phyloP scores from a whole-genome alignment of 1,284 basidiomycete species.

The Sanghuangporus baumii region DNA sequence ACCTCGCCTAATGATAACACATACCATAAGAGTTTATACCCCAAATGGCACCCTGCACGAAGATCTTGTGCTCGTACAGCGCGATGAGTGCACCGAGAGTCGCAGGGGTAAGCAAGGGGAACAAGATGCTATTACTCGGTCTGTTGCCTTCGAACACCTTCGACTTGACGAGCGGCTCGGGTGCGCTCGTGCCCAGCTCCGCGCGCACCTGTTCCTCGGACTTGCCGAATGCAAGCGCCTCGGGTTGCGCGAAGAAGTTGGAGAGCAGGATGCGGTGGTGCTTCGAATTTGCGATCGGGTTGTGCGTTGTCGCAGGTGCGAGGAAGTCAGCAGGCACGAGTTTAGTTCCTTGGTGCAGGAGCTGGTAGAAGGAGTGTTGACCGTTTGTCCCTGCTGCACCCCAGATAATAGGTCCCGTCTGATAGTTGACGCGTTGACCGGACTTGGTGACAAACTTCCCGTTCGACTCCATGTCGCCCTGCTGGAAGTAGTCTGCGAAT shows the following conservation, averaged over 20 bases:
- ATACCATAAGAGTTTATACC: constrained; percentile 95
- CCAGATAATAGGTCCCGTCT: constrained; percentile 99
- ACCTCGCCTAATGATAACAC: constrained; percentile 21
- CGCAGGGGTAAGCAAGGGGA: constrained; percentile 88
- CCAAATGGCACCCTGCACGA: constrained; percentile 96
- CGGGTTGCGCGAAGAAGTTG: constrained; percentile 98
- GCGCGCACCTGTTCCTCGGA: constrained; percentile 79
- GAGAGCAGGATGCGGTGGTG: constrained; percentile 97
- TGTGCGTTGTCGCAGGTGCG: constrained; percentile 90
- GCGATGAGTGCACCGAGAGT: constrained; percentile 85
- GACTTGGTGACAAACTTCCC: constrained; percentile 95
- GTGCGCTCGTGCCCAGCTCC: constrained; percentile 76
- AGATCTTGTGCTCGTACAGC: constrained; percentile 99
- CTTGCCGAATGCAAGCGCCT: constrained; percentile 97
- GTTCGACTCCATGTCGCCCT: constrained; percentile 99
- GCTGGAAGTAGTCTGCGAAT: constrained; percentile 99
- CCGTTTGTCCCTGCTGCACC: constrained; percentile 97
- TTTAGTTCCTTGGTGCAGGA: constrained; percentile 94
- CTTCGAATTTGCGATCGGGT: constrained; percentile 80
- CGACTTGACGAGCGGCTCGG: constrained; percentile 85
- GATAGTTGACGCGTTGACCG: constrained; percentile 88
- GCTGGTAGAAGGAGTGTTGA: constrained; percentile 99
- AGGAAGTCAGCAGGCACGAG: constrained; percentile 94
- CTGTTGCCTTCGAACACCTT: constrained; percentile 98
- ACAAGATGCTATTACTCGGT: constrained; percentile 95